Percentiles rank a stretch among this genome's conserved stretches.
phyloP scores from a whole-genome alignment of 163 green algal genomes.

The Scenedesmus sp. region DNA sequence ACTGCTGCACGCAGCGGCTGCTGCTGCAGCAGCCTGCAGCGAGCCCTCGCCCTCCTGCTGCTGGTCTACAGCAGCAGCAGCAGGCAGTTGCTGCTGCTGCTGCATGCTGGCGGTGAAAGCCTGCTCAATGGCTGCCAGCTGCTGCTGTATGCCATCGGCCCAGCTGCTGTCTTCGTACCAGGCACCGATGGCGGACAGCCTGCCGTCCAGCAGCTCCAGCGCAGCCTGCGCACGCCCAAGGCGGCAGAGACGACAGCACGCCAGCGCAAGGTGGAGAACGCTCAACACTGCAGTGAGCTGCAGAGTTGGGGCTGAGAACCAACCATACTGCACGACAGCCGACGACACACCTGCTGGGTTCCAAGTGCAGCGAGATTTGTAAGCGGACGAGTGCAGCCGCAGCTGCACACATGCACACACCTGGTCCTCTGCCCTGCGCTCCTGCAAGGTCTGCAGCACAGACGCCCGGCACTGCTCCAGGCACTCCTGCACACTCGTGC shows the following conservation, averaged over 20 bases:
- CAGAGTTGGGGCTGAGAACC: too few relatives aligned
- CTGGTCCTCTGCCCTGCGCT: constrained; percentile 3
- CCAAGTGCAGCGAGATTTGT: too few relatives aligned
- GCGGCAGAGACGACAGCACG: too few relatives aligned
- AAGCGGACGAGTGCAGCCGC: too few relatives aligned
- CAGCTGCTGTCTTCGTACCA: constrained; percentile 25
- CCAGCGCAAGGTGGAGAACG: too few relatives aligned
- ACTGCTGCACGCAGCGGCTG: background rate
- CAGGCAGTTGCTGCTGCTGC: background rate
- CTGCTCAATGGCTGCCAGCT: constrained; percentile 36
- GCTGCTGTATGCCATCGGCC: constrained; percentile 27
- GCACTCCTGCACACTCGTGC: constrained; percentile 1
- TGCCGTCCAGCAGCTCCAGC: background rate
- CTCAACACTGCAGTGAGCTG: background rate
- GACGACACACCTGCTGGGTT: too few relatives aligned
- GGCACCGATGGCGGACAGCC: background rate
- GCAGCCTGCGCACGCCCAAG: too few relatives aligned
- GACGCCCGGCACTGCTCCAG: background rate
- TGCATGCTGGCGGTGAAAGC: background rate
- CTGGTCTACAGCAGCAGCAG: background rate
- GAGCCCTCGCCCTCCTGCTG: background rate
- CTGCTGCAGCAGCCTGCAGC: background rate
- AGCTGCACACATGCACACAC: background rate
- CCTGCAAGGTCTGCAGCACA: background rate
- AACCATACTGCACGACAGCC: too few relatives aligned